Evolutionary conservation across 2,329 filamentous ascomycete species (phyloP).

Genomic region (Aureobasidium zeae): DNA sequence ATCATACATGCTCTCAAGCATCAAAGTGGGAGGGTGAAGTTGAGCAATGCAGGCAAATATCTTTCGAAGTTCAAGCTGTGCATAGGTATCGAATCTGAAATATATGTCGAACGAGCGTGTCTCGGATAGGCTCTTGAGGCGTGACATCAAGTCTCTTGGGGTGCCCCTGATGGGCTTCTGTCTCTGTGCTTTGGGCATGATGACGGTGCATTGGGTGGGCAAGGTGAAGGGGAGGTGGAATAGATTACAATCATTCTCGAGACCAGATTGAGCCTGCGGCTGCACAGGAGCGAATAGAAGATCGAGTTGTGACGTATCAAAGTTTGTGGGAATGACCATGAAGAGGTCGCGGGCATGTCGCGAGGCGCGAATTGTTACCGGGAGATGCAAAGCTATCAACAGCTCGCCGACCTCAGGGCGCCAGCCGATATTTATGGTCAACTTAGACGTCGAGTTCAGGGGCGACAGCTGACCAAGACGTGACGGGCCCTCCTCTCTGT

Average conservation of each 20-base stretch:
- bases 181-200: neutral
- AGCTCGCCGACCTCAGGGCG: neutral
- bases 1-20: constrained; percentile 7
- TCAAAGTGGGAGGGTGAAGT: neutral
- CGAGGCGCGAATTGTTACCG: neutral
- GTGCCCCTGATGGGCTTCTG: constrained; percentile 4
- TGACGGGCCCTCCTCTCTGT: constrained; percentile 1
- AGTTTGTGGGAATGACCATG: neutral
- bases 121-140: neutral
- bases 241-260: neutral
- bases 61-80: neutral
- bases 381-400: constrained; percentile 9
- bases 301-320: neutral
- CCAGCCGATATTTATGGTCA: constrained; percentile 1
- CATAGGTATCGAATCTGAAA: constrained; percentile 6
- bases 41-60: neutral
- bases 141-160: neutral
- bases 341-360: constrained; percentile 4
- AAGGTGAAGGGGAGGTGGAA: neutral
- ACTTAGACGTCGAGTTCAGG: neutral
- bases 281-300: neutral
- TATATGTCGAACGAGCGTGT: neutral
- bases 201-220: neutral
- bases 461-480: neutral
- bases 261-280: neutral